Conservation (phyloP, 2,329 filamentous ascomycete genomes). For the Malbranchea cinnamomea region DNA sequence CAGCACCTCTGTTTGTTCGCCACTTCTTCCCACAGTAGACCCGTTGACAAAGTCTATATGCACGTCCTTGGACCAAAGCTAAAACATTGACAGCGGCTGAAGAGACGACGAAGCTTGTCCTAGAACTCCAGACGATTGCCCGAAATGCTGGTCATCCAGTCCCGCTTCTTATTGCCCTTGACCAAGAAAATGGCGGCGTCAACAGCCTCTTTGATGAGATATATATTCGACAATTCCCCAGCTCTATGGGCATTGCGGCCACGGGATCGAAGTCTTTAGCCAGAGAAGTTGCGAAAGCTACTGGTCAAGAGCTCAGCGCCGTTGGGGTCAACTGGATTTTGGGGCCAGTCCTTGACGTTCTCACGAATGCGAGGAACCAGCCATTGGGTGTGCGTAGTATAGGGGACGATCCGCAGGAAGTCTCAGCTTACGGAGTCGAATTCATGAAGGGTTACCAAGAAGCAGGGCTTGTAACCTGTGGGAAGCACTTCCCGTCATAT, state of each 20-base stretch:
- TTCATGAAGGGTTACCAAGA: conserved; percentile 88
- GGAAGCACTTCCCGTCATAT: conserved; percentile 94
- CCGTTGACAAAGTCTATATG: too few species aligned
- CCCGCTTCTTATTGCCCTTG: conserved; percentile 76
- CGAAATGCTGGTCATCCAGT: conserved; percentile 79
- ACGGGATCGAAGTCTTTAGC: conserved; percentile 73
- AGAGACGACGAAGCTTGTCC: conserved; percentile 73
- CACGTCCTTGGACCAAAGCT: conserved; percentile 13
- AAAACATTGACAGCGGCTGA: conserved; percentile 55
- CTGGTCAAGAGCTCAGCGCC: conserved; percentile 78
- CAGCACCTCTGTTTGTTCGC: too few species aligned
- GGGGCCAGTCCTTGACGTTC: conserved; percentile 80
- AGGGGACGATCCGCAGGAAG: conserved; percentile 88
- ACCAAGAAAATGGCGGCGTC: conserved; percentile 96
- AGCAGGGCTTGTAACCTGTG: conserved; percentile 74
- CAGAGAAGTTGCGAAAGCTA: conserved; percentile 82
- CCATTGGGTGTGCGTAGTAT: conserved; percentile 78
- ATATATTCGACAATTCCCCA: conserved; percentile 91
- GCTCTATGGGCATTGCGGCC: conserved; percentile 92
- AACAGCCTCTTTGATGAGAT: conserved; percentile 94
- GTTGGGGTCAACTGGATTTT: conserved; percentile 95
- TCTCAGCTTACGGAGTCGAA: conserved; percentile 80
- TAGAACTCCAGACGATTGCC: conserved; percentile 84
- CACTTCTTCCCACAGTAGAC: too few species aligned
- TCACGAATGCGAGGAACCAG: conserved; percentile 85